phyloP scores from a whole-genome alignment of 192 early-diverging fungal genomes.

The Pecoramyces ruminantium region DNA sequence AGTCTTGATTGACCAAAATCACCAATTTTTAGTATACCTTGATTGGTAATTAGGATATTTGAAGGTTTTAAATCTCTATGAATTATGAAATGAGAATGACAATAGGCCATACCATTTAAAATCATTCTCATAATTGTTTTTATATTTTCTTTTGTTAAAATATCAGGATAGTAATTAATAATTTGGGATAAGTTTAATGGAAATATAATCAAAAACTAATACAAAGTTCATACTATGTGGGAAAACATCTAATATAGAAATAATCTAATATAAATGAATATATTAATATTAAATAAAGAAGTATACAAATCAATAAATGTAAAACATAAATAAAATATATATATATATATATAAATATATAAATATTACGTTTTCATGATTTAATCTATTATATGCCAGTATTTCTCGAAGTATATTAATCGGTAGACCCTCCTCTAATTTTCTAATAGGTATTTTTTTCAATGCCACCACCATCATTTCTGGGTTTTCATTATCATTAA shows the following conservation, averaged over 20 bases:
- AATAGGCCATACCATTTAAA: background rate
- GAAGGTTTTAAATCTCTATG: background rate
- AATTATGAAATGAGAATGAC: background rate
- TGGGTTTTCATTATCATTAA: background rate
- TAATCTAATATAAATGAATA: too few species aligned
- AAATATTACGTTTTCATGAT: background rate
- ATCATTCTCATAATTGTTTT: background rate
- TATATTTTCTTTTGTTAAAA: background rate
- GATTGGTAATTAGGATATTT: background rate
- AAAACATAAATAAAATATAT: too few species aligned
- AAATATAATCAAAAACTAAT: background rate
- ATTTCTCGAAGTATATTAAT: background rate
- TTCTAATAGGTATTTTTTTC: background rate
- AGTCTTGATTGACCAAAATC: background rate
- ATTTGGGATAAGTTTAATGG: background rate
- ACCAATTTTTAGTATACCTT: background rate
- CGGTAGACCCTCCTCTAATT: background rate
- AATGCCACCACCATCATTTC: background rate
- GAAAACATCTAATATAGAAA: background rate
- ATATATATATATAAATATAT: too few species aligned
- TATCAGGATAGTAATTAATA: background rate
- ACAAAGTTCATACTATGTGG: background rate
- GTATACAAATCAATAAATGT: too few species aligned
- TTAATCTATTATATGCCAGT: background rate
- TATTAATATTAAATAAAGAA: too few species aligned